A percentile compares a stretch with the other conserved stretches of the same genome.
Conservation (phyloP, 2,329 filamentous ascomycete genomes). For the Metarhizium brunneum region DNA sequence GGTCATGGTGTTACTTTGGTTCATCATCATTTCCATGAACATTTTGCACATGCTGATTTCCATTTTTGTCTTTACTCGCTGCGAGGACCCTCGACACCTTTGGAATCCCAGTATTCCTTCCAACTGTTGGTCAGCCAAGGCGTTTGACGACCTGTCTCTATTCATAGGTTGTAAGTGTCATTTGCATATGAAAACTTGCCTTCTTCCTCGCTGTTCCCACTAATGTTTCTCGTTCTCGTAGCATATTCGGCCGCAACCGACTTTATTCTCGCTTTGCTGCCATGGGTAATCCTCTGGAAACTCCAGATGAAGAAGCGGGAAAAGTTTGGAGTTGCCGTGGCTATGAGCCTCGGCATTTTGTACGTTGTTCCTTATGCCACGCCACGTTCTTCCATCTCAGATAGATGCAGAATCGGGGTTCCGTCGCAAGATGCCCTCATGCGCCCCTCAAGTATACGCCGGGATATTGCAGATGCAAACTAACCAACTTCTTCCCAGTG, state of each 20-base stretch:
- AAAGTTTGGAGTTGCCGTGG: slow-evolving; percentile 7
- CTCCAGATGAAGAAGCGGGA: slow-evolving; percentile 6
- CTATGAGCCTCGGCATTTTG: slow-evolving; percentile 8
- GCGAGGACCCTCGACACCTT: slow-evolving; percentile 4
- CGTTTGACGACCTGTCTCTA: slow-evolving; percentile 1
- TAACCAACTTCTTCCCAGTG: not conserved
- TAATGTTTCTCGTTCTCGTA: not conserved
- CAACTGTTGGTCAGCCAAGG: not conserved
- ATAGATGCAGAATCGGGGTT: too few relatives aligned
- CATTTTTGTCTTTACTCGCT: slow-evolving; percentile 5
- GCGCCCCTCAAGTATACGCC: not conserved
- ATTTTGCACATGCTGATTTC: slow-evolving; percentile 3
- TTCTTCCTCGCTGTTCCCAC: not conserved
- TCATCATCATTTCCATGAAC: slow-evolving; percentile 6
- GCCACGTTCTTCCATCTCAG: too few relatives aligned
- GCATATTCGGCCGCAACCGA: slow-evolving; percentile 6
- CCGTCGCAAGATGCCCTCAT: too few relatives aligned
- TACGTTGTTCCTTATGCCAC: not conserved
- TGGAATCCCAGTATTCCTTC: slow-evolving; percentile 5
- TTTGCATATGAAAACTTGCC: not conserved
- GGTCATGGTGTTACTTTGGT: slow-evolving; percentile 5
- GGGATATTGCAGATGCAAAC: not conserved
- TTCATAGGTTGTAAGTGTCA: slow-evolving; percentile 7
- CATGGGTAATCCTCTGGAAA: slow-evolving; percentile 7
- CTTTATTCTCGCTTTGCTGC: slow-evolving; percentile 5